Percentiles rank a stretch among this genome's conserved stretches.
Evolutionary conservation across 176 grass and related monocot species (phyloP).

Genomic region (Poa annua): DNA sequence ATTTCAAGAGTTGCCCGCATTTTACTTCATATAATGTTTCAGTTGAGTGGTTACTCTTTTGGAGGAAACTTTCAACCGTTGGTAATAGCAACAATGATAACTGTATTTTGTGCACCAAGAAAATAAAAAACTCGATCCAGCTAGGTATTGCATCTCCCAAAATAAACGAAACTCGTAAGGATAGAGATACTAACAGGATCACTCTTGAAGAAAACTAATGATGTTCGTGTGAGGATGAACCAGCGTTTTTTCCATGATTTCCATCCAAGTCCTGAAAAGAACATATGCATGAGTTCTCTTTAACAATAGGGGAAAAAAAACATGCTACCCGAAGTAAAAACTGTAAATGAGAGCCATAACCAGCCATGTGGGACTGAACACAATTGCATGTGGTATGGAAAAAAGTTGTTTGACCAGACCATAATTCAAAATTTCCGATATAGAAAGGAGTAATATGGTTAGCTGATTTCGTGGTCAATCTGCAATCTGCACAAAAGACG

Average conservation of each 20-base stretch:
- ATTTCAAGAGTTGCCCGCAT: not conserved
- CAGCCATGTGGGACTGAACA: conserved; percentile 15
- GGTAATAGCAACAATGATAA: not conserved
- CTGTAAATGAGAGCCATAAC: not conserved
- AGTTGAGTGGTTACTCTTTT: not conserved
- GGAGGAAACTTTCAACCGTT: conserved; percentile 9
- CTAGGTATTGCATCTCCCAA: conserved; percentile 28
- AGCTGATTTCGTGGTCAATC: not conserved
- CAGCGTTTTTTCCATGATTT: conserved; percentile 99
- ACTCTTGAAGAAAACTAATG: conserved; percentile 99
- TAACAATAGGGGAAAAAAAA: conserved; percentile 6
- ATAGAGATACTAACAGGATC: conserved; percentile 77
- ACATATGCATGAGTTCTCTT: conserved; percentile 34
- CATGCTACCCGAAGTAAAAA: conserved; percentile 2
- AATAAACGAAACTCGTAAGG: conserved; percentile 23
- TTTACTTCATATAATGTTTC: conserved; percentile 22
- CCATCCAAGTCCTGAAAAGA: conserved; percentile 90
- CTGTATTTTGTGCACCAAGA: not conserved
- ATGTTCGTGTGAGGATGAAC: conserved; percentile 98
- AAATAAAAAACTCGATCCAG: not conserved
- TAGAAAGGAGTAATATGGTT: conserved; percentile 25
- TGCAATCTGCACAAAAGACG: not conserved
- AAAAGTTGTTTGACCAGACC: conserved; percentile 14
- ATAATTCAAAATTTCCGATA: conserved; percentile 23
- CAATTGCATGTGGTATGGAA: not conserved